phyloP scores from a whole-genome alignment of 139 green algal species.

The Ettlia oleoabundans region DNA sequence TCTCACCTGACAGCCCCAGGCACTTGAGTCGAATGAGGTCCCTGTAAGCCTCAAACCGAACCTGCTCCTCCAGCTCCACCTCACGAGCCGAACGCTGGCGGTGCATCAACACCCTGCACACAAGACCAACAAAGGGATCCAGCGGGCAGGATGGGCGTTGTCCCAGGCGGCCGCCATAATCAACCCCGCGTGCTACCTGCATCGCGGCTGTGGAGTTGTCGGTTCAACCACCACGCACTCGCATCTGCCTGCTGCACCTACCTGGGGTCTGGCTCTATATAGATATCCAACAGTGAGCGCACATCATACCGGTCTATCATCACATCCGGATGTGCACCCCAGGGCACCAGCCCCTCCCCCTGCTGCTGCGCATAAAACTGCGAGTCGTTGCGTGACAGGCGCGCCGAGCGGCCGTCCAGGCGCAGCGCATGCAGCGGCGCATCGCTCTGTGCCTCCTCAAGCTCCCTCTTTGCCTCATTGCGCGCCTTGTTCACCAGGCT shows the following conservation, averaged over 20 bases:
- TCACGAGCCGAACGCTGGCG: constrained; percentile 55
- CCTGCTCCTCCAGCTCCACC: constrained; percentile 70
- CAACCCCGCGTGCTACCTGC: too few relatives aligned
- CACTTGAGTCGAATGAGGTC: constrained; percentile 68
- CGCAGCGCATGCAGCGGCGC: constrained; percentile 70
- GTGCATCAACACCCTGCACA: constrained; percentile 12
- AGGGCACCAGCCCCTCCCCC: constrained; percentile 70
- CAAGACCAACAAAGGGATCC: neutral
- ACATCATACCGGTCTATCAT: constrained; percentile 83
- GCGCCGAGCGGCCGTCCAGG: constrained; percentile 63
- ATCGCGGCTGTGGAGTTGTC: too few relatives aligned
- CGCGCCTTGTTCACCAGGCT: constrained; percentile 33
- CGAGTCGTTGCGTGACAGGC: constrained; percentile 56
- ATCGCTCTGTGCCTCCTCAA: constrained; percentile 44
- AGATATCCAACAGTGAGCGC: constrained; percentile 78
- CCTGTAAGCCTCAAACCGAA: constrained; percentile 74
- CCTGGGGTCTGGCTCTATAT: constrained; percentile 57
- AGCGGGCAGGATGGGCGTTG: neutral
- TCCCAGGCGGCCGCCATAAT: neutral
- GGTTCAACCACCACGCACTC: too few relatives aligned
- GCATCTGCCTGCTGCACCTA: too few relatives aligned
- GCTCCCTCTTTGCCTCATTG: constrained; percentile 25
- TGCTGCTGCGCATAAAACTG: constrained; percentile 57
- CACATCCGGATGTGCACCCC: constrained; percentile 65
- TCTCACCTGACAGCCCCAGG: constrained; percentile 44